phyloP scores from a whole-genome alignment of 257 asterid species.

The Prunella vulgaris region DNA sequence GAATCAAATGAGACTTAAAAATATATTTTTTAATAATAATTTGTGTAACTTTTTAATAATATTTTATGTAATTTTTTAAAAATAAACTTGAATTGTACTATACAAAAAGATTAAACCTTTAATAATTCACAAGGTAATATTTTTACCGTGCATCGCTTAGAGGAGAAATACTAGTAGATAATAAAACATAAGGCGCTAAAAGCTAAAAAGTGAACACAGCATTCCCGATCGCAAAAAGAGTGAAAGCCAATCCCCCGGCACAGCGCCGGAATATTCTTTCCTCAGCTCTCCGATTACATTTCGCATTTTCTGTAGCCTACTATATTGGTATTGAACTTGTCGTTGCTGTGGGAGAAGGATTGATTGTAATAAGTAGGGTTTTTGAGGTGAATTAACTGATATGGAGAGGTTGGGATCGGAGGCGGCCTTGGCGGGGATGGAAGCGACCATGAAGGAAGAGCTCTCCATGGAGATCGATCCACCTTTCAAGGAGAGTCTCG shows the following conservation, averaged over 20 bases:
- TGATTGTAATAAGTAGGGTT: conserved; percentile 32
- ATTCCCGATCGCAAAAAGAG: conserved; percentile 6
- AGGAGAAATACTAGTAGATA: too few relatives aligned
- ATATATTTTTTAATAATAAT: too few relatives aligned
- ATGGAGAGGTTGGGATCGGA: conserved; percentile 78
- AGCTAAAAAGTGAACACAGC: neutral
- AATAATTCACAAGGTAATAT: too few relatives aligned
- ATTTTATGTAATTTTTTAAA: too few relatives aligned
- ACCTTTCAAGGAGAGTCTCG: conserved; percentile 61
- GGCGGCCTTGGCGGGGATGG: conserved; percentile 52
- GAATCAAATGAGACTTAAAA: too few relatives aligned
- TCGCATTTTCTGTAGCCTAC: neutral
- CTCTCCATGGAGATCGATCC: conserved; percentile 90
- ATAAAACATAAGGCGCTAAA: neutral
- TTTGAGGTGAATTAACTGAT: conserved; percentile 11
- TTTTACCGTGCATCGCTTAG: too few relatives aligned
- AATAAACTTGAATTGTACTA: too few relatives aligned
- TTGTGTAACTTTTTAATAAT: too few relatives aligned
- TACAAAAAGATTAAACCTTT: too few relatives aligned
- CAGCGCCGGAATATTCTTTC: conserved; percentile 22
- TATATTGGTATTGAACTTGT: neutral
- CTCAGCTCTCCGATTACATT: neutral
- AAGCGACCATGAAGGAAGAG: conserved; percentile 69
- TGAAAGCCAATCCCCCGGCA: conserved; percentile 14
- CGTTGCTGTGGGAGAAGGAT: neutral